phyloP scores from a whole-genome alignment of 2,329 filamentous ascomycete species.

The Hortaea werneckii region DNA sequence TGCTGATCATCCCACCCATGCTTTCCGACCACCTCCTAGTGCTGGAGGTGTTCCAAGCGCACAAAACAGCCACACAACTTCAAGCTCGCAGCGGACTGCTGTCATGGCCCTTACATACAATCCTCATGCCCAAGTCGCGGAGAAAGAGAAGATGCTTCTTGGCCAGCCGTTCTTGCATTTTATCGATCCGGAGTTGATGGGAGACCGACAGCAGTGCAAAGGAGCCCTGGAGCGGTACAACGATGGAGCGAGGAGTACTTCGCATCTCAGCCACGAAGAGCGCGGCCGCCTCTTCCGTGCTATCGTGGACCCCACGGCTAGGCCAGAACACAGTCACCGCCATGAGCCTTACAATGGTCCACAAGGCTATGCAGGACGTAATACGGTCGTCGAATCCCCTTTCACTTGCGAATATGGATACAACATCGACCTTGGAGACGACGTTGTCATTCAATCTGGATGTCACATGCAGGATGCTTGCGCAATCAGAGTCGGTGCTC shows the following conservation, averaged over 20 bases:
- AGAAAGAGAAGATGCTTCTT: constrained; percentile 84
- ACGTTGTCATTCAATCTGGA: constrained; percentile 71
- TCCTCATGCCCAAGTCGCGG: constrained; percentile 31
- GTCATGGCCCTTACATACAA: constrained; percentile 21
- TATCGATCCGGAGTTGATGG: constrained; percentile 59
- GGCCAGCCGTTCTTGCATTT: constrained; percentile 73
- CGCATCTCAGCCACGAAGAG: constrained; percentile 54
- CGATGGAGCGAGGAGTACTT: constrained; percentile 38
- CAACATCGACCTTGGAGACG: constrained; percentile 79
- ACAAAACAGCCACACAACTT: constrained; percentile 19
- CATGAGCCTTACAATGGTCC: constrained; percentile 9
- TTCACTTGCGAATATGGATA: constrained; percentile 95
- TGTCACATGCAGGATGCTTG: constrained; percentile 84
- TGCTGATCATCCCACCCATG: constrained; percentile 1
- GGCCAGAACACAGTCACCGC: constrained; percentile 29
- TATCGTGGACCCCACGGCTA: constrained; percentile 55
- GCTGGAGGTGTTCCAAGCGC: constrained; percentile 8
- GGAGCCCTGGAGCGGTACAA: constrained; percentile 79
- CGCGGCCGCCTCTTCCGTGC: constrained; percentile 60
- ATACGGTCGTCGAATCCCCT: constrained; percentile 71
- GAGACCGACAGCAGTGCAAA: constrained; percentile 77
- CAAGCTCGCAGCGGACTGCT: constrained; percentile 40
- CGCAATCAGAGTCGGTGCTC: constrained; percentile 68
- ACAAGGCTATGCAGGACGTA: constrained; percentile 57
- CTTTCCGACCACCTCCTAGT: constrained; percentile 1